Evolutionary conservation across 208 protist genomes (phyloP).

Genomic region (Hexamita inflata): DNA sequence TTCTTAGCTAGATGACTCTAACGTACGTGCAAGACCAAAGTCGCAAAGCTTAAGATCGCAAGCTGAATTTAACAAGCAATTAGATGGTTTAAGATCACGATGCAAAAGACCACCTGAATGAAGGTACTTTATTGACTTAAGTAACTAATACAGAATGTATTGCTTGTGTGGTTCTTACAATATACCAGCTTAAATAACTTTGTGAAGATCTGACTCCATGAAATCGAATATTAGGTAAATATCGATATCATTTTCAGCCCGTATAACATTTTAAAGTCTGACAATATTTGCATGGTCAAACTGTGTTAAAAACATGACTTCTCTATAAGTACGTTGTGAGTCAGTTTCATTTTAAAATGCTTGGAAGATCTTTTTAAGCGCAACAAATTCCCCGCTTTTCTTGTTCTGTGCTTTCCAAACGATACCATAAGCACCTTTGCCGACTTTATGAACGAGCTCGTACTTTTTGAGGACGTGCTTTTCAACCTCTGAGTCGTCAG

Average conservation of each 20-base stretch:
- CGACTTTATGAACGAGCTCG: slow-evolving; percentile 26
- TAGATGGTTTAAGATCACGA: slow-evolving; percentile 79
- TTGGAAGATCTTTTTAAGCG: slow-evolving; percentile 60
- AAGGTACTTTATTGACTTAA: slow-evolving; percentile 50
- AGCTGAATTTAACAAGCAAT: slow-evolving; percentile 76
- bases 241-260: slow-evolving; percentile 58
- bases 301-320: slow-evolving; percentile 56
- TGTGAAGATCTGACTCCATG: slow-evolving; percentile 58
- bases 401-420: slow-evolving; percentile 32
- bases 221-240: slow-evolving; percentile 64
- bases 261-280: slow-evolving; percentile 50
- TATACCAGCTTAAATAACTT: slow-evolving; percentile 83
- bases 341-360: slow-evolving; percentile 58
- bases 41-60: slow-evolving; percentile 82
- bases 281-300: slow-evolving; percentile 53
- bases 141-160: slow-evolving; percentile 56
- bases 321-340: slow-evolving; percentile 57
- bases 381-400: slow-evolving; percentile 38
- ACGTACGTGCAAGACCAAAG: slow-evolving; percentile 65
- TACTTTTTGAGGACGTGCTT: slow-evolving; percentile 22
- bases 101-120: slow-evolving; percentile 59
- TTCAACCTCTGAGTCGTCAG: slow-evolving; percentile 12
- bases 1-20: not conserved
- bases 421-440: slow-evolving; percentile 33
- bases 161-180: slow-evolving; percentile 64